These are phyloP conservation scores for Xylaria arbuscula DNA, from an alignment of 2,329 filamentous ascomycete genomes.

Conservation along the genomic window DNA sequence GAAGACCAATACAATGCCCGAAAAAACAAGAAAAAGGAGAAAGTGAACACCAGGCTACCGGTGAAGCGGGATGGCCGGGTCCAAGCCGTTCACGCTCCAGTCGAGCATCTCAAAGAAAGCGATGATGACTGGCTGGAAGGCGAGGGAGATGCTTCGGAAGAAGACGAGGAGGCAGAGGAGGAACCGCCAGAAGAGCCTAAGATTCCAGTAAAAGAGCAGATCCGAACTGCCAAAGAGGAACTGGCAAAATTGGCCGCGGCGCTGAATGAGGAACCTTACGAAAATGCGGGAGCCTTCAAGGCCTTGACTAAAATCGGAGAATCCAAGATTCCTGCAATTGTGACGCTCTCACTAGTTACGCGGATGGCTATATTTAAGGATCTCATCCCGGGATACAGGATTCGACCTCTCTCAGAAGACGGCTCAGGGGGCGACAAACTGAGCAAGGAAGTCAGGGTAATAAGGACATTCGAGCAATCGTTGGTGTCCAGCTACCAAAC, in stretches of 20 bases:
- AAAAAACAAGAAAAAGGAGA: constrained; percentile 76
- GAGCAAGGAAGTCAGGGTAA: constrained; percentile 87
- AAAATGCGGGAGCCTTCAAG: constrained; percentile 84
- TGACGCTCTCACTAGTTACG: constrained; percentile 86
- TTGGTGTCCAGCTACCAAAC: constrained; percentile 85
- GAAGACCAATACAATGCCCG: constrained; percentile 81
- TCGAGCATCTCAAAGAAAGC: constrained; percentile 70
- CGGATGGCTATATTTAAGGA: constrained; percentile 95
- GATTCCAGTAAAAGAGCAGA: constrained; percentile 80
- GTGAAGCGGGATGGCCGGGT: constrained; percentile 84
- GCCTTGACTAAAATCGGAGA: constrained; percentile 78
- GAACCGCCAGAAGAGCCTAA: constrained; percentile 63
- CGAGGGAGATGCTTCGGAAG: constrained; percentile 64
- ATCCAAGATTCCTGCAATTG: constrained; percentile 76
- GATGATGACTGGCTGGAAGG: constrained; percentile 74
- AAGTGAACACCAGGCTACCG: constrained; percentile 79
- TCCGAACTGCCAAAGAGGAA: constrained; percentile 90
- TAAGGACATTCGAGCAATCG: constrained; percentile 87
- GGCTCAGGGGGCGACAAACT: constrained; percentile 79
- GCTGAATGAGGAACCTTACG: constrained; percentile 93
- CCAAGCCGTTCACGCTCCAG: constrained; percentile 66
- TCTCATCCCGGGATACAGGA: constrained; percentile 94
- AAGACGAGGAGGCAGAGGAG: constrained; percentile 52
- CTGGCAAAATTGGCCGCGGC: constrained; percentile 82
- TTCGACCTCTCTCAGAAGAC: constrained; percentile 82